phyloP scores from a whole-genome alignment of 495 filamentous ascomycete genomes.

The Staphylotrichum tortipilum region DNA sequence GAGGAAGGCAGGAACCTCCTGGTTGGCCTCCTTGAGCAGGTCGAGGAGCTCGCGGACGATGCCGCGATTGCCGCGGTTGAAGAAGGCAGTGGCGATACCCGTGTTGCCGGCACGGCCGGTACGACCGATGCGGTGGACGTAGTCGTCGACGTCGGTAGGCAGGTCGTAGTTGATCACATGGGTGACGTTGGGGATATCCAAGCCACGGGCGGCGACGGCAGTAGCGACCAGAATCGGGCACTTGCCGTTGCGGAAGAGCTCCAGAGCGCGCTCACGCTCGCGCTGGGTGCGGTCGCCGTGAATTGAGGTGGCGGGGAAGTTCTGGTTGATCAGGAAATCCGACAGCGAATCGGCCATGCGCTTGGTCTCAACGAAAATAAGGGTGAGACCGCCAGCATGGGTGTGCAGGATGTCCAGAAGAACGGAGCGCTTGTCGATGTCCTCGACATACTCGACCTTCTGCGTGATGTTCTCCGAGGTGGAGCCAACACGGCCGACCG shows the following conservation, averaged over 20 bases:
- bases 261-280: conserved; percentile 94
- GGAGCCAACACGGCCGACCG: conserved; percentile 97
- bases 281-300: conserved; percentile 97
- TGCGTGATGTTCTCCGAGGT: conserved; percentile 99
- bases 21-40: conserved; percentile 93
- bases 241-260: conserved; percentile 90
- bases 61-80: conserved; percentile 98
- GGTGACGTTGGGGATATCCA: conserved; percentile 97
- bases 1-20: conserved; percentile 87
- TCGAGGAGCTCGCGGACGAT: conserved; percentile 93
- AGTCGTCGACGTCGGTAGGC: conserved; percentile 97
- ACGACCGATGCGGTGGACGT: conserved; percentile 99
- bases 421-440: conserved; percentile 93
- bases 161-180: conserved; percentile 99
- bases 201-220: conserved; percentile 87
- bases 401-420: conserved; percentile 96
- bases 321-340: conserved; percentile 96
- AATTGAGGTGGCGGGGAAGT: conserved; percentile 96
- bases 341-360: conserved; percentile 97
- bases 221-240: conserved; percentile 96
- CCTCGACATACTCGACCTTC: conserved; percentile 96
- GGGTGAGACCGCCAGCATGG: conserved; percentile 78
- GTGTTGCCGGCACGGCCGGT: conserved; percentile 99
- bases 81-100: conserved; percentile 96
- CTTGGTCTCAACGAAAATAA: conserved; percentile 99